phyloP scores from a whole-genome alignment of 345 rosid species.

The Melastoma malabathricum region DNA sequence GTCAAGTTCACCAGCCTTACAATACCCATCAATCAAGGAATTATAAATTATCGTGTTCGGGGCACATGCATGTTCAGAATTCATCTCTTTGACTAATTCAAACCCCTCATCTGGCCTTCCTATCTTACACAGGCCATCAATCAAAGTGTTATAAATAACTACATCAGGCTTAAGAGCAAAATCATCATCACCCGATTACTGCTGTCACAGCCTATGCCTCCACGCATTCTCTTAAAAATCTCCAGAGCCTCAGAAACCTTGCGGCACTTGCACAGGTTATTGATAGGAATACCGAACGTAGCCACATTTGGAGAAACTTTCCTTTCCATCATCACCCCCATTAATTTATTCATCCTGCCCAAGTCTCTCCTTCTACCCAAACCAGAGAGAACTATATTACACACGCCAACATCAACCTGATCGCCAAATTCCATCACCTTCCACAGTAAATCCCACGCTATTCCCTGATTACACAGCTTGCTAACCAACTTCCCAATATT shows the following conservation, averaged over 20 bases:
- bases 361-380: constrained; percentile 34
- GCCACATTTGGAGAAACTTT: constrained; percentile 35
- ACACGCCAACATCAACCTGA: constrained; percentile 29
- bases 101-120: constrained; percentile 74
- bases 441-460: constrained; percentile 36
- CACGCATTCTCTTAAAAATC: constrained; percentile 35
- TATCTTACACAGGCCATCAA: constrained; percentile 63
- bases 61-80: constrained; percentile 19
- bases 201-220: constrained; percentile 1
- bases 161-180: constrained; percentile 43
- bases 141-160: constrained; percentile 46
- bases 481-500: constrained; percentile 33
- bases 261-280: constrained; percentile 42
- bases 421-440: constrained; percentile 33
- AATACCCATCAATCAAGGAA: constrained; percentile 59
- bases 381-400: constrained; percentile 47
- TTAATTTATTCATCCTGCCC: constrained; percentile 38
- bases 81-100: constrained; percentile 41
- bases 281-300: constrained; percentile 56
- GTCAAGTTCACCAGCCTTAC: constrained; percentile 52
- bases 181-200: constrained; percentile 15
- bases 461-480: constrained; percentile 29
- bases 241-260: constrained; percentile 56
- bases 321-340: constrained; percentile 43
- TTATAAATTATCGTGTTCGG: constrained; percentile 50